Percentiles rank a stretch among this genome's conserved stretches.
Evolutionary conservation across 257 asterid species (phyloP).

Genomic region (Fraxinus americana): DNA sequence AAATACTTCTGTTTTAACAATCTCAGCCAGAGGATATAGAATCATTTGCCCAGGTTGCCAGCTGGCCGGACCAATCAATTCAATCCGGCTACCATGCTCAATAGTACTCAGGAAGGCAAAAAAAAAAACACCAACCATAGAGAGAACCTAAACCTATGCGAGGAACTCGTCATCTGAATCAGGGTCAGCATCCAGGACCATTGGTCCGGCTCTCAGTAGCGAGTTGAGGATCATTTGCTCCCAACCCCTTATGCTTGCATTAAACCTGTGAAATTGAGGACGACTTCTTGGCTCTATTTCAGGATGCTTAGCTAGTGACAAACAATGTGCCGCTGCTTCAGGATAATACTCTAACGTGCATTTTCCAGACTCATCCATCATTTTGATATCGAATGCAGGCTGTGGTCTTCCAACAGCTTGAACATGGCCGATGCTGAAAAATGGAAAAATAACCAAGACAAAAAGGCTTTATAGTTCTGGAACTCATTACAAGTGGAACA

Average conservation of each 20-base stretch:
- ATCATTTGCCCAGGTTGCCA: not conserved
- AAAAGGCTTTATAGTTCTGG: not conserved
- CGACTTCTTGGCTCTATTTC: slow-evolving; percentile 41
- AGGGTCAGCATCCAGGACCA: slow-evolving; percentile 24
- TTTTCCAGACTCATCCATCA: slow-evolving; percentile 48
- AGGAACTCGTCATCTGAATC: slow-evolving; percentile 44
- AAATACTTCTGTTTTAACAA: too few relatives aligned
- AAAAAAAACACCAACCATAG: not conserved
- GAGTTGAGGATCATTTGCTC: slow-evolving; percentile 55
- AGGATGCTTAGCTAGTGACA: slow-evolving; percentile 22
- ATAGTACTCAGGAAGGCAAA: not conserved
- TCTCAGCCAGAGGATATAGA: too few relatives aligned
- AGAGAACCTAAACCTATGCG: slow-evolving; percentile 11
- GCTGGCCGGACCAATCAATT: not conserved
- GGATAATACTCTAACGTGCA: slow-evolving; percentile 55
- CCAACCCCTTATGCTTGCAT: slow-evolving; percentile 59
- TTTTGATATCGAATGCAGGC: slow-evolving; percentile 58
- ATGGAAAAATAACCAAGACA: not conserved
- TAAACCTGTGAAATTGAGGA: slow-evolving; percentile 42
- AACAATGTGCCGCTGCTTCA: not conserved
- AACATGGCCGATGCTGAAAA: slow-evolving; percentile 57
- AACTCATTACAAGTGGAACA: not conserved
- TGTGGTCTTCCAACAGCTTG: slow-evolving; percentile 68
- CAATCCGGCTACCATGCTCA: not conserved
- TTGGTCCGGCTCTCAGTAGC: slow-evolving; percentile 48